Conservation (phyloP, 768 basidiomycete species). For the Astraeus odoratus region DNA sequence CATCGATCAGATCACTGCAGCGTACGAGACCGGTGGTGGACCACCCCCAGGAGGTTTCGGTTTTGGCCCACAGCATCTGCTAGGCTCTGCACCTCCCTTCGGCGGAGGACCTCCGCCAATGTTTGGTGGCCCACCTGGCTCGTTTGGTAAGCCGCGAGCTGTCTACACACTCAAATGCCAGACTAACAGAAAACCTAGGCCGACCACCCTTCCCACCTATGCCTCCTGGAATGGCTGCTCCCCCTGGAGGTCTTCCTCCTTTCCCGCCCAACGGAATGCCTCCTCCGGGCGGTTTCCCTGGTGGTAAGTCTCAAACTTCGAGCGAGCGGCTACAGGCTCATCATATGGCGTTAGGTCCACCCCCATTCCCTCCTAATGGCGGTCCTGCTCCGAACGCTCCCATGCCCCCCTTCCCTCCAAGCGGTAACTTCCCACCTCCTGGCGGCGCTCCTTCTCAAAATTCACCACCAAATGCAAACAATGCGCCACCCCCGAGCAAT, state of each 20-base stretch:
- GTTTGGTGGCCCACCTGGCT: conserved; percentile 37
- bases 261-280: conserved; percentile 60
- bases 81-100: conserved; percentile 36
- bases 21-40: conserved; percentile 81
- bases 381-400: conserved; percentile 25
- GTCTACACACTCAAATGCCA: background rate
- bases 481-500: conserved; percentile 25
- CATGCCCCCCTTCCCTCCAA: conserved; percentile 25
- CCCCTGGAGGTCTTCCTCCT: conserved; percentile 59
- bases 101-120: conserved; percentile 13
- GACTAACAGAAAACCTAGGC: conserved; percentile 28
- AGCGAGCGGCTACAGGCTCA: background rate
- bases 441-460: conserved; percentile 35
- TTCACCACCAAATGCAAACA: conserved; percentile 33
- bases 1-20: conserved; percentile 95
- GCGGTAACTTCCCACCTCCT: conserved; percentile 30
- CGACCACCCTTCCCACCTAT: conserved; percentile 68
- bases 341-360: conserved; percentile 25
- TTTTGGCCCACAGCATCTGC: conserved; percentile 76
- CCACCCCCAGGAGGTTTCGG: conserved; percentile 86
- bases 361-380: conserved; percentile 47
- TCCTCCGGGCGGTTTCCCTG: conserved; percentile 42
- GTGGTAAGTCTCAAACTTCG: conserved; percentile 31
- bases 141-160: conserved; percentile 12
- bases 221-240: conserved; percentile 44